phyloP scores from a whole-genome alignment of 345 rosid genomes.

The Hibiscus tridactylites region DNA sequence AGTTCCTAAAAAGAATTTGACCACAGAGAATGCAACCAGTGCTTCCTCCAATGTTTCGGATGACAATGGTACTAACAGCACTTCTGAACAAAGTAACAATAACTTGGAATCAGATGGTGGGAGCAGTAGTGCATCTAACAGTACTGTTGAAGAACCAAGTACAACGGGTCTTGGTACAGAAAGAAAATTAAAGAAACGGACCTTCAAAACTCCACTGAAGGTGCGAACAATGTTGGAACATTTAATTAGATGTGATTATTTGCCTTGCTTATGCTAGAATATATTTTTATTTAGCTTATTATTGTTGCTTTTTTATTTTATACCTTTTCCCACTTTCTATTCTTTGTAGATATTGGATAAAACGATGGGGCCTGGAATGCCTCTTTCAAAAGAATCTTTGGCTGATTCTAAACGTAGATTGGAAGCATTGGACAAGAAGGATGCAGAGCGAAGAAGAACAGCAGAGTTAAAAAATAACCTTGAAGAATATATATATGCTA shows the following conservation, averaged over 20 bases:
- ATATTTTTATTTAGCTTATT: background rate
- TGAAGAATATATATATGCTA: constrained; percentile 90
- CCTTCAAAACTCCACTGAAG: constrained; percentile 82
- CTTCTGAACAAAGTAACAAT: constrained; percentile 45
- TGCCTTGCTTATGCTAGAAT: constrained; percentile 2
- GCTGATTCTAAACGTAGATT: constrained; percentile 63
- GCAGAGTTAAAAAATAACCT: constrained; percentile 89
- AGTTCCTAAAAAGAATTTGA: constrained; percentile 73
- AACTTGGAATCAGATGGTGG: constrained; percentile 40
- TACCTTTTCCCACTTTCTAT: background rate
- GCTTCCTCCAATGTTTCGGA: constrained; percentile 44
- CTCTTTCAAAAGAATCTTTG: constrained; percentile 57
- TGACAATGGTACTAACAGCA: constrained; percentile 39
- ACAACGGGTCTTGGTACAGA: constrained; percentile 49
- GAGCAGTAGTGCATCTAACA: constrained; percentile 23
- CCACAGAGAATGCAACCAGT: constrained; percentile 52
- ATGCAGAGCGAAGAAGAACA: constrained; percentile 83
- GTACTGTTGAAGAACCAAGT: constrained; percentile 42
- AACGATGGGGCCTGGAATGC: constrained; percentile 70
- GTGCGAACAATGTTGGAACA: constrained; percentile 26
- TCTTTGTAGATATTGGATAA: constrained; percentile 61
- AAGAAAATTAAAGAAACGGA: constrained; percentile 69
- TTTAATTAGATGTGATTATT: background rate
- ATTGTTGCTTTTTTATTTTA: background rate
- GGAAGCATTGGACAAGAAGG: constrained; percentile 78